Evolutionary conservation across 345 rosid genomes (phyloP).

Genomic region (Eucalyptus globulus): DNA sequence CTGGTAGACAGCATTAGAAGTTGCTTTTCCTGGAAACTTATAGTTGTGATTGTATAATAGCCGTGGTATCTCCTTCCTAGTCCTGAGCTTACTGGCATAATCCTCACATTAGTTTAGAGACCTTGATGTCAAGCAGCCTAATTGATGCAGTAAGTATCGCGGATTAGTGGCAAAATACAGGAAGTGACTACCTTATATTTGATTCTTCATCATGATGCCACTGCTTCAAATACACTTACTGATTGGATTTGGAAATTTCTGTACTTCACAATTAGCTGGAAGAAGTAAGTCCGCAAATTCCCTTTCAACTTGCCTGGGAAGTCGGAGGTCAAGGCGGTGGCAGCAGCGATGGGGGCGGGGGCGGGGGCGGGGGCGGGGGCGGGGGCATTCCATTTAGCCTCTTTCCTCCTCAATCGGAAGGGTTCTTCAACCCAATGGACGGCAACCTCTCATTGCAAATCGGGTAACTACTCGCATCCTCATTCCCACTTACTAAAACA

Average conservation of each 20-base stretch:
- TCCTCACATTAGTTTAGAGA: not conserved
- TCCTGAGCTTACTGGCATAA: not conserved
- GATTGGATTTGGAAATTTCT: not conserved
- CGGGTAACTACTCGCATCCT: constrained; percentile 22
- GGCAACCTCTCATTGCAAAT: constrained; percentile 23
- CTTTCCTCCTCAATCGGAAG: constrained; percentile 21
- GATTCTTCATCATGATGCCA: not conserved
- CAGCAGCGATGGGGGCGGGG: rapidly evolving
- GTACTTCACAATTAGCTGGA: constrained; percentile 21
- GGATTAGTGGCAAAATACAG: not conserved
- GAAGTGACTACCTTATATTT: not conserved
- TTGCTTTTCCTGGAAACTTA: not conserved
- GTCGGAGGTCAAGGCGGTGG: not conserved
- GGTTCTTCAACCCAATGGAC: constrained; percentile 27
- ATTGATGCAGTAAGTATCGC: not conserved
- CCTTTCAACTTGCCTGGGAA: constrained; percentile 33
- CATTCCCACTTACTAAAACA: not conserved
- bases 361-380: too few species aligned
- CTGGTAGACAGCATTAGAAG: not conserved
- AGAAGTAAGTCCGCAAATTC: constrained; percentile 10
- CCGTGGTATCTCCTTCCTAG: not conserved
- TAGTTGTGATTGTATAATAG: not conserved
- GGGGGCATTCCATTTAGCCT: not conserved
- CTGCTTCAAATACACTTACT: not conserved
- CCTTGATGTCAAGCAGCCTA: not conserved